Base-by-base conservation (phyloP, 2,329 filamentous ascomycete species). In the Claviceps fusiformis region DNA sequence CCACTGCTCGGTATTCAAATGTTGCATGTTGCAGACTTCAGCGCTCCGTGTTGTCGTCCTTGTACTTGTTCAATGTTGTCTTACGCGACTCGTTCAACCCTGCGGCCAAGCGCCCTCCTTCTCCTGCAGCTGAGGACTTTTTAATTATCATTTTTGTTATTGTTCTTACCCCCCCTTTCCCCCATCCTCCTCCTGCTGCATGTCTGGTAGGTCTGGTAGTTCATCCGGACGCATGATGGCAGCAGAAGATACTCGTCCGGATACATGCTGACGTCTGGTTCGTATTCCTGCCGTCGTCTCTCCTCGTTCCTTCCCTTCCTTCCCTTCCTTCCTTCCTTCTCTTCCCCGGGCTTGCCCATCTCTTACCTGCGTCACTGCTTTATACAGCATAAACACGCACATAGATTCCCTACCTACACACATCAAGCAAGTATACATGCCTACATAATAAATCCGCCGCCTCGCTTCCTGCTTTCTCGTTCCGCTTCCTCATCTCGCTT, bases 31-130 rank as follows among this genome's bases (percentile, higher is more conserved):
- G 43, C 33, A 47, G 37, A 17, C 27, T 52, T 47, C 10, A 24
- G 24, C 24, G 24, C 24, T 24, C 24, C 24, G 24, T 24, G 24
- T 2, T 24, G 24, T 24, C 24, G 24, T 24, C 24, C 24, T 24
- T 24, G 24, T 24, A 24, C 24, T 46, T 27, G 44, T 46, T 27
- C 45, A 15, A 29, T 46, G 24, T 17, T 29, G 53, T 31, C 9
- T 29, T 31, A 50, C 54, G 54, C 46, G 54, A 53, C 51, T 50
- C 46, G 47, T 49, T 24, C 46, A 19, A 49, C 31, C n/a, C 31
- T 49, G 31, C 47, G 29, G 47, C 47, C 47, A 10, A 19, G 31
- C 47, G 41, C 31, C 5, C 29, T 33, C 31, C 31, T 6, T 27
- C 19, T 37, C 19, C 17, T 46, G 51, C 41, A 35, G 50, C 45